These are phyloP conservation scores for Colletotrichum tropicicola DNA, from an alignment of 2,329 filamentous ascomycete species.

Conservation along the genomic window DNA sequence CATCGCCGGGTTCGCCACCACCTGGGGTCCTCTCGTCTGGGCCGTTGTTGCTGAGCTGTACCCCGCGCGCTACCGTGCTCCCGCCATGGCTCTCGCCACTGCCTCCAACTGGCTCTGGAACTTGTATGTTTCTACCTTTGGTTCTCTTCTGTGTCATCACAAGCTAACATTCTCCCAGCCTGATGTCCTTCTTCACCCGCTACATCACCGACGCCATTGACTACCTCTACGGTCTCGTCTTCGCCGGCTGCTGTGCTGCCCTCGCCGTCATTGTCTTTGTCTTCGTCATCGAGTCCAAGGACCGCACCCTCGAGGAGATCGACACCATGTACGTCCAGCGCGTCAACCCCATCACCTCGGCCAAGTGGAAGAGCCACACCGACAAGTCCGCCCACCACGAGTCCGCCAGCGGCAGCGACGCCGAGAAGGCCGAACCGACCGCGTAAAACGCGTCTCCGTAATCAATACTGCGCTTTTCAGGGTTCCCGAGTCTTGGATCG, in stretches of 20 bases:
- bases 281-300: constrained; percentile 79
- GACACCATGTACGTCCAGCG: constrained; percentile 76
- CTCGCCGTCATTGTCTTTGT: constrained; percentile 76
- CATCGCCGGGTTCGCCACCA: constrained; percentile 73
- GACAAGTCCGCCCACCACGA: constrained; percentile 36
- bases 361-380: constrained; percentile 41
- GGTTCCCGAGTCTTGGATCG: not conserved
- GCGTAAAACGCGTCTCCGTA: constrained; percentile 1
- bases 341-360: constrained; percentile 59
- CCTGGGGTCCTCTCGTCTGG: constrained; percentile 78
- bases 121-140: constrained; percentile 67
- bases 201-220: constrained; percentile 77
- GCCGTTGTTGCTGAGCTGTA: constrained; percentile 72
- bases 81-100: constrained; percentile 65
- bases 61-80: constrained; percentile 63
- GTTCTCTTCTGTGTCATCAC: not conserved
- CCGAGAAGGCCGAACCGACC: constrained; percentile 17
- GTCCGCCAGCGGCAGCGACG: constrained; percentile 15
- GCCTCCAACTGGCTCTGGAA: constrained; percentile 73
- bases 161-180: constrained; percentile 32
- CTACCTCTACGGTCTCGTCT: constrained; percentile 77
- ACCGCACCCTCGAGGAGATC: constrained; percentile 77
- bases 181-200: constrained; percentile 64
- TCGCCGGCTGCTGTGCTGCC: constrained; percentile 72
- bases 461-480: not conserved